Base-by-base conservation (phyloP, 345 rosid genomes). In the Kandelia obovata region DNA sequence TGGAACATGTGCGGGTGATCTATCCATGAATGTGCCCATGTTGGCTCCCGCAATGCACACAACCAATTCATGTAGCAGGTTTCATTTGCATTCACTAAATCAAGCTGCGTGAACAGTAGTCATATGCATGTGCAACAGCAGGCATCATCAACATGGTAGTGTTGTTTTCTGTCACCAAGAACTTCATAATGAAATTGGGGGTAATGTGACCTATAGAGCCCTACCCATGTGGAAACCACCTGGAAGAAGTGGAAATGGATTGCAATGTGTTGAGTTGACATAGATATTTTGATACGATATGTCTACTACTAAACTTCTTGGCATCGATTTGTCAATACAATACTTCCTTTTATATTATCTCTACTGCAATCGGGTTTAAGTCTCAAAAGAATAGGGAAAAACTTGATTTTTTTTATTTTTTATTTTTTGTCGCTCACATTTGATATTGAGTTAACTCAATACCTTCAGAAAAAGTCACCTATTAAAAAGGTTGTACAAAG, bases 141-240 rank as follows among this genome's bases (percentile, higher is more conserved):
- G 46, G 46, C 49, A 43, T 64, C 11, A 16, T 64, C 7, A 6
- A 47, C 15, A 16, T 17, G 30, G 28, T 26, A 49, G 20, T 37
- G 65, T 28, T 16, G 39, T n/a, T 43, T 27, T 35, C 43, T 16
- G 26, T 34, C 2, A 5, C 11, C 23, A 32, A 34, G 31, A 13
- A 21, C 15, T 3, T 0, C 13, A 3, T 1, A 34, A 56, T 23
- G 28, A 3, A 35, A 43, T 7, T 6, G 37, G 37, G 37, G 49
- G 49, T n/a, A 15, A 37, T 6, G 23, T 55, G 70, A 13, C 58
- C 5, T 57, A 21, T 21, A 27, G 35, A 56, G 5, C 49, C 49
- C 25, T 67, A 35, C 28, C 64, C 71, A 46, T 58, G 71, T 68
- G 64, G 63, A 43, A 17, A 0, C 58, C 56, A 39, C 56, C 39